Percentiles rank a stretch among this genome's conserved stretches.
phyloP scores from a whole-genome alignment of 129 eudicot species.

The Calendula officinalis region DNA sequence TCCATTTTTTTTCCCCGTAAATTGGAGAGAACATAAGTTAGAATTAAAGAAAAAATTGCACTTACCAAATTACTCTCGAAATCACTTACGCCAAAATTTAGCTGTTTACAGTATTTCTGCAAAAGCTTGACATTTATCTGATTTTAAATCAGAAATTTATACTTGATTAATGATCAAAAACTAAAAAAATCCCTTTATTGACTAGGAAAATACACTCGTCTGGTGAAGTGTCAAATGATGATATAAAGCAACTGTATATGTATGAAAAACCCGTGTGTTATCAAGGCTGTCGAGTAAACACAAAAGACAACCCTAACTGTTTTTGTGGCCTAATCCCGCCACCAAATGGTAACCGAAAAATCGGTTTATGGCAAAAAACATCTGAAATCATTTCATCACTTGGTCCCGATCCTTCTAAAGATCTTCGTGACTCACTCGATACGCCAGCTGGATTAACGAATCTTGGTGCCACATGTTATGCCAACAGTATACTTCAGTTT shows the following conservation, averaged over 20 bases:
- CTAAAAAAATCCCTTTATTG: slow-evolving; percentile 20
- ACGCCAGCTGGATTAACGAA: slow-evolving; percentile 94
- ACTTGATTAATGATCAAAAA: background rate
- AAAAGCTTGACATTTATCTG: slow-evolving; percentile 2
- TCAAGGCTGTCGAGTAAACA: slow-evolving; percentile 86
- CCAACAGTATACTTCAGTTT: slow-evolving; percentile 95
- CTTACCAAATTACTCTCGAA: no score
- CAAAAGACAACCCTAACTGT: slow-evolving; percentile 96
- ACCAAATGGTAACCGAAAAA: slow-evolving; percentile 78
- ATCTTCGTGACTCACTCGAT: slow-evolving; percentile 55
- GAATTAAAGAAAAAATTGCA: no score
- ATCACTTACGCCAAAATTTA: background rate
- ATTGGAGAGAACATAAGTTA: no score
- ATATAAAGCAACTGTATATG: slow-evolving; percentile 72
- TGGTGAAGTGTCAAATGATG: slow-evolving; percentile 69
- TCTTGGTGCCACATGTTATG: slow-evolving; percentile 97
- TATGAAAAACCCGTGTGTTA: slow-evolving; percentile 65
- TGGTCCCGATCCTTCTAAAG: slow-evolving; percentile 82
- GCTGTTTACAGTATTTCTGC: slow-evolving; percentile 1
- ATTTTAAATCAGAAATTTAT: background rate
- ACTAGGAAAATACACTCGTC: slow-evolving; percentile 68
- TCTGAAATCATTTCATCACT: slow-evolving; percentile 62
- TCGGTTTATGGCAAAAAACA: slow-evolving; percentile 94
- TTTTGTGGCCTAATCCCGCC: slow-evolving; percentile 93
- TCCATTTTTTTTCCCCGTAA: no score